These are phyloP conservation scores for Ophiognomonia clavigignenti-juglandacearum DNA, from an alignment of 2,329 filamentous ascomycete species.

Conservation along the genomic window DNA sequence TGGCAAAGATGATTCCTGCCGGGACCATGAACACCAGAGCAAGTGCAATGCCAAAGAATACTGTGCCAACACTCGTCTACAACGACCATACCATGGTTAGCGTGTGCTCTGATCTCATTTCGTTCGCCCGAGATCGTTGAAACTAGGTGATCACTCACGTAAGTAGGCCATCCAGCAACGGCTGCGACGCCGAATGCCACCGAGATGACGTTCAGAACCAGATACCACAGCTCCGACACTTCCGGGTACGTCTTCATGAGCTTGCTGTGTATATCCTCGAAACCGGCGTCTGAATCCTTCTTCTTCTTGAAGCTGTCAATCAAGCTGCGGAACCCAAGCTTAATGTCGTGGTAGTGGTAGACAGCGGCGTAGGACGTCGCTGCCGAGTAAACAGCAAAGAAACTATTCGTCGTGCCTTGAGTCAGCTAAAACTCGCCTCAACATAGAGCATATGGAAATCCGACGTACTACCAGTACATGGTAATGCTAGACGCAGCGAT, in stretches of 20 bases:
- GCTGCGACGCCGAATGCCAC: conserved; percentile 25
- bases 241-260: conserved; percentile 34
- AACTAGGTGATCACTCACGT: no score
- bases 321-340: conserved; percentile 43
- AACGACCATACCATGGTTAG: no score
- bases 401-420: no score
- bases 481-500: not conserved
- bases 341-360: conserved; percentile 48
- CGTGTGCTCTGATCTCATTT: no score
- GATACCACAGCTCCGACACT: conserved; percentile 24
- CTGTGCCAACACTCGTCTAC: no score
- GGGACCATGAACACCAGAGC: conserved; percentile 39
- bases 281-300: conserved; percentile 22
- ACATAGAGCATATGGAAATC: no score
- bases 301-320: conserved; percentile 38
- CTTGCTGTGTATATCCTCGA: conserved; percentile 36
- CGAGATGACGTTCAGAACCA: conserved; percentile 24
- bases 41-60: conserved; percentile 37
- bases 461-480: no score
- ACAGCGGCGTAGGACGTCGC: conserved; percentile 45
- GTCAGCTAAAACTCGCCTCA: no score
- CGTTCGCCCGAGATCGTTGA: no score
- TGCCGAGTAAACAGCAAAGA: conserved; percentile 50
- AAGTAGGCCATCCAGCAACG: no score
- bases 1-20: conserved; percentile 38